These are phyloP conservation scores for Cryptococcus hybrid DNA, from an alignment of 1,284 basidiomycete species.

Conservation along the genomic window DNA sequence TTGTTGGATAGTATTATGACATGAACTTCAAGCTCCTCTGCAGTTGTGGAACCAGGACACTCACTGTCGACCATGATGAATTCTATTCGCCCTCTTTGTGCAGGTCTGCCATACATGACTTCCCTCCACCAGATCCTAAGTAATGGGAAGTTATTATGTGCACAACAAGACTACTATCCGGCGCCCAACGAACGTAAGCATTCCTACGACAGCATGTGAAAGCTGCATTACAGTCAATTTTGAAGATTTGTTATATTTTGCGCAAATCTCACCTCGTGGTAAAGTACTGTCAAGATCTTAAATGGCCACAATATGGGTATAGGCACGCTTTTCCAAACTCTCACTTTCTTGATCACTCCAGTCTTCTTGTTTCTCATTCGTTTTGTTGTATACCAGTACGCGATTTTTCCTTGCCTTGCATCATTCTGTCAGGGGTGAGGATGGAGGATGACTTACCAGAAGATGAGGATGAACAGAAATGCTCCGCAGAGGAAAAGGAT, in stretches of 20 bases:
- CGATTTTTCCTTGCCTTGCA: constrained; percentile 10
- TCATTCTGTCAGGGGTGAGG: neutral
- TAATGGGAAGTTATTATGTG: neutral
- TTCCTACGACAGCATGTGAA: constrained; percentile 35
- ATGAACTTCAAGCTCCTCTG: neutral
- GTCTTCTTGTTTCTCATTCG: neutral
- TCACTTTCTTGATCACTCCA: constrained; percentile 3
- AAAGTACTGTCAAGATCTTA: constrained; percentile 38
- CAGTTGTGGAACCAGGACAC: neutral
- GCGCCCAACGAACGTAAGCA: constrained; percentile 13
- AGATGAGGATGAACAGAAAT: constrained; percentile 15
- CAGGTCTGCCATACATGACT: constrained; percentile 5
- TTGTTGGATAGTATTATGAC: neutral
- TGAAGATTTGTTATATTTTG: neutral
- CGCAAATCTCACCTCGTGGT: constrained; percentile 28
- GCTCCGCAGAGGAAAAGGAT: constrained; percentile 14
- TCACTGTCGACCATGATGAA: constrained; percentile 20
- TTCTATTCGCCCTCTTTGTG: constrained; percentile 7
- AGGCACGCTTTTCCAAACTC: constrained; percentile 5
- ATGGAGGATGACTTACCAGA: constrained; percentile 19
- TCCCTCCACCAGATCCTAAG: constrained; percentile 3
- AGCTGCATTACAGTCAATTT: constrained; percentile 14
- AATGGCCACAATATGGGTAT: constrained; percentile 24
- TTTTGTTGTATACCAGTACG: constrained; percentile 5
- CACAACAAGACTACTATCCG: neutral